phyloP scores from a whole-genome alignment of 306 rosid genomes.

The Castanea mollissima region DNA sequence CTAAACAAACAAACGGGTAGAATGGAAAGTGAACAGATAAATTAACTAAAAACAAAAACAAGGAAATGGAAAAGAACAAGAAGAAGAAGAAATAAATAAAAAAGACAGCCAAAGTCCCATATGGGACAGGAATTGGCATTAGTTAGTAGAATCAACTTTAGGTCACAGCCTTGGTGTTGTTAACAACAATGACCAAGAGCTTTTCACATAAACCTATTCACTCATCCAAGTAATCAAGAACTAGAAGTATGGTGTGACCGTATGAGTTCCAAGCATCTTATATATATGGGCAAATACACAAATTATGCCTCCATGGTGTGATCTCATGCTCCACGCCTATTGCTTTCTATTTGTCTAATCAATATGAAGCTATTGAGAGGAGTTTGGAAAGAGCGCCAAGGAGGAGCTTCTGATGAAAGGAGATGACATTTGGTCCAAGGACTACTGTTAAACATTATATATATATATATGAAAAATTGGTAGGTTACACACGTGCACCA shows the following conservation, averaged over 20 bases:
- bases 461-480: too few species aligned
- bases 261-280: too few species aligned
- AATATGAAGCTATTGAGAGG: too few species aligned
- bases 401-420: not conserved
- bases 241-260: not conserved
- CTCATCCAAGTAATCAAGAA: not conserved
- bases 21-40: not conserved
- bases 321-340: too few species aligned
- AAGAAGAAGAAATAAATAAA: not conserved
- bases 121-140: too few species aligned
- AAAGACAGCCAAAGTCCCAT: not conserved
- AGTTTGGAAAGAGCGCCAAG: too few species aligned
- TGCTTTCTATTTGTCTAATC: too few species aligned
- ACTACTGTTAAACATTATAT: too few species aligned
- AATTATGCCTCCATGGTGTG: too few species aligned
- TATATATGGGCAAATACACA: too few species aligned
- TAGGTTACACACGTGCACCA: too few species aligned
- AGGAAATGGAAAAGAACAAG: not conserved
- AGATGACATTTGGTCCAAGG: not conserved
- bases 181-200: not conserved
- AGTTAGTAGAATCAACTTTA: not conserved
- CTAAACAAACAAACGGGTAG: too few species aligned
- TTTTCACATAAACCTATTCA: not conserved
- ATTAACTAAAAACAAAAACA: not conserved
- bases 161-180: not conserved